phyloP scores from a whole-genome alignment of 306 rosid genomes.

The Mucuna pruriens region DNA sequence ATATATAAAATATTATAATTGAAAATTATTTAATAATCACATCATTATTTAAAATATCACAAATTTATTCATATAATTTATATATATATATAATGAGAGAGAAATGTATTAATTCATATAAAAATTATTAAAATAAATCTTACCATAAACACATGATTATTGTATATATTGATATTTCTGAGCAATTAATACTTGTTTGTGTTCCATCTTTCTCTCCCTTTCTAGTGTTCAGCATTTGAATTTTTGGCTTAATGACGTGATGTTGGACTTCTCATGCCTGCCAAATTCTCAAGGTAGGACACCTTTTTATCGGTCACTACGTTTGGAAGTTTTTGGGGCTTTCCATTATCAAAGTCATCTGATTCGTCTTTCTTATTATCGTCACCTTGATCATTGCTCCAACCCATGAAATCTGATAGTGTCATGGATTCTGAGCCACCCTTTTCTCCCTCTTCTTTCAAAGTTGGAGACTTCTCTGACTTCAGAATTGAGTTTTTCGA shows the following conservation, averaged over 20 bases:
- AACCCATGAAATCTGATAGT: constrained; percentile 94
- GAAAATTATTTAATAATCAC: too few species aligned
- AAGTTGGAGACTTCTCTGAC: constrained; percentile 46
- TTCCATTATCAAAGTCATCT: constrained; percentile 60
- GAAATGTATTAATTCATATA: too few species aligned
- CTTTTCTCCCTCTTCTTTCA: constrained; percentile 53
- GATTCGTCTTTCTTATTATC: constrained; percentile 50
- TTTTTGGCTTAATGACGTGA: constrained; percentile 66
- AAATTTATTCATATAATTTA: too few species aligned
- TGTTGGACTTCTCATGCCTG: constrained; percentile 86
- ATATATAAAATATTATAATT: too few species aligned
- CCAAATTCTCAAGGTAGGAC: constrained; percentile 82
- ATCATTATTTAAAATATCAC: too few species aligned
- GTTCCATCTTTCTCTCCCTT: constrained; percentile 40
- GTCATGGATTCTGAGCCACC: constrained; percentile 65
- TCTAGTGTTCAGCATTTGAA: neutral
- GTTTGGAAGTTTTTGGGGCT: constrained; percentile 53
- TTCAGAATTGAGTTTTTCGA: constrained; percentile 39
- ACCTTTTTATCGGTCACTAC: constrained; percentile 57
- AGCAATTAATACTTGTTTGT: constrained; percentile 10
- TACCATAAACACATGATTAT: too few species aligned
- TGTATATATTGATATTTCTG: too few species aligned
- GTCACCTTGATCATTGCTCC: constrained; percentile 65
- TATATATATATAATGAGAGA: too few species aligned
- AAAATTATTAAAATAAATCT: too few species aligned